Evolutionary conservation across 345 rosid genomes (phyloP).

Genomic region (Dipteronia dyeriana): DNA sequence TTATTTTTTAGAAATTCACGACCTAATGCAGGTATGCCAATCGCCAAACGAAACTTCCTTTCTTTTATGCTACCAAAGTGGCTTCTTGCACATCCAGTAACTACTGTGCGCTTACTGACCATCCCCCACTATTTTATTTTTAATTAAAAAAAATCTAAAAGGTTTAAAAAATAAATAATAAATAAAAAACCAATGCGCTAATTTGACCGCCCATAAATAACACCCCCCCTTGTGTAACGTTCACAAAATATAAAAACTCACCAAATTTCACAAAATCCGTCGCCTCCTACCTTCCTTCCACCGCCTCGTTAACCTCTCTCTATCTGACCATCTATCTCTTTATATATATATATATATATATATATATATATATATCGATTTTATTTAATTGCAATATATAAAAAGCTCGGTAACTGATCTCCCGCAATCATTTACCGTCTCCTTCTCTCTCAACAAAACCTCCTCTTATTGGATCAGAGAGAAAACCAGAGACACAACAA

Average conservation of each 20-base stretch:
- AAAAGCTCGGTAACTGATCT: constrained; percentile 27
- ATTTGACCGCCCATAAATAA: too few relatives aligned
- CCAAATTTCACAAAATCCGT: neutral
- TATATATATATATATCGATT: neutral
- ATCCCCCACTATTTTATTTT: too few relatives aligned
- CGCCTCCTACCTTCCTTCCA: neutral
- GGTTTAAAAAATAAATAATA: too few relatives aligned
- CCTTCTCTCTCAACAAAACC: constrained; percentile 27
- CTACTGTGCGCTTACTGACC: too few relatives aligned
- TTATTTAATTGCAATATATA: neutral
- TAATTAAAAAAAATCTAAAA: too few relatives aligned
- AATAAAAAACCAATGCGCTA: too few relatives aligned
- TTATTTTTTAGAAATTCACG: neutral
- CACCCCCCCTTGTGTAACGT: too few relatives aligned
- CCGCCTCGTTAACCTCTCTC: constrained; percentile 1
- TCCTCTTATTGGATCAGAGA: constrained; percentile 48
- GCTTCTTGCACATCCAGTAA: neutral
- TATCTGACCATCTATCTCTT: too few relatives aligned
- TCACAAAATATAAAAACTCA: neutral
- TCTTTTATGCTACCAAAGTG: neutral
- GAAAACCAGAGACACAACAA: constrained; percentile 19
- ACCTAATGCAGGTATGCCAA: neutral
- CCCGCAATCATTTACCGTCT: constrained; percentile 32
- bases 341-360: neutral
- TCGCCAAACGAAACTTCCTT: neutral